A percentile compares a stretch with the other conserved stretches of the same genome.
Conservation (phyloP, 768 basidiomycete genomes). For the Paxillus ammoniavirescens region DNA sequence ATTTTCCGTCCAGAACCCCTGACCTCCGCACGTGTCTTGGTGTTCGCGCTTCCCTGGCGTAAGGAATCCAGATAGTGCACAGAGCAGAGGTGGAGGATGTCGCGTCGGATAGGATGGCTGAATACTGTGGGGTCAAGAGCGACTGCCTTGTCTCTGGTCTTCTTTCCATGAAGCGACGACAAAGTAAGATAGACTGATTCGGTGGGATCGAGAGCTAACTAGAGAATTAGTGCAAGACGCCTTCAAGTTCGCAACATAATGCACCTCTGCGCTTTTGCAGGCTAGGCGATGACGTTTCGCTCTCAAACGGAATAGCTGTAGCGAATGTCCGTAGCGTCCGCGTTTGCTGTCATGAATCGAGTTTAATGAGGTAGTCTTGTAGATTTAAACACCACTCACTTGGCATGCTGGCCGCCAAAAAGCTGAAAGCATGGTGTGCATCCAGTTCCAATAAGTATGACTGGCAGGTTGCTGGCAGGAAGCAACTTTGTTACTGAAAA, state of each 20-base stretch:
- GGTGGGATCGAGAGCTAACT: conserved; percentile 36
- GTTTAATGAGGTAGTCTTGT: neutral
- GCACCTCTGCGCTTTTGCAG: conserved; percentile 15
- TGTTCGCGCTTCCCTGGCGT: conserved; percentile 89
- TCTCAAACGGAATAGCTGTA: conserved; percentile 2
- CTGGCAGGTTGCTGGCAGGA: neutral
- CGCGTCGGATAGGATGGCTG: conserved; percentile 81
- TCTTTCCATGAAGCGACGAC: conserved; percentile 50
- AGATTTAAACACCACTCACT: conserved; percentile 2
- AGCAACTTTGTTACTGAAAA: neutral
- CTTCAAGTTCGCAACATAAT: conserved; percentile 5
- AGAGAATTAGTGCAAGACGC: conserved; percentile 6
- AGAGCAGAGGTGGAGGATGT: conserved; percentile 91
- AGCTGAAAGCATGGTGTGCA: conserved; percentile 15
- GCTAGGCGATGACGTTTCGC: neutral
- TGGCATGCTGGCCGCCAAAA: conserved; percentile 15
- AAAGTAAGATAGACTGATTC: conserved; percentile 61
- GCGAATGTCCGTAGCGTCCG: conserved; percentile 13
- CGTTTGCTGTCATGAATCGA: neutral
- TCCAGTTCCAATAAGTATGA: neutral
- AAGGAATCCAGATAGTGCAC: conserved; percentile 84
- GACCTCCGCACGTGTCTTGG: conserved; percentile 91
- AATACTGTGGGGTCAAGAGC: conserved; percentile 82
- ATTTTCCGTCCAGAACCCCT: conserved; percentile 88
- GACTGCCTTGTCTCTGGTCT: conserved; percentile 47